phyloP scores from a whole-genome alignment of 1,139 yeast species.

The Suhomyces yuchorum region DNA sequence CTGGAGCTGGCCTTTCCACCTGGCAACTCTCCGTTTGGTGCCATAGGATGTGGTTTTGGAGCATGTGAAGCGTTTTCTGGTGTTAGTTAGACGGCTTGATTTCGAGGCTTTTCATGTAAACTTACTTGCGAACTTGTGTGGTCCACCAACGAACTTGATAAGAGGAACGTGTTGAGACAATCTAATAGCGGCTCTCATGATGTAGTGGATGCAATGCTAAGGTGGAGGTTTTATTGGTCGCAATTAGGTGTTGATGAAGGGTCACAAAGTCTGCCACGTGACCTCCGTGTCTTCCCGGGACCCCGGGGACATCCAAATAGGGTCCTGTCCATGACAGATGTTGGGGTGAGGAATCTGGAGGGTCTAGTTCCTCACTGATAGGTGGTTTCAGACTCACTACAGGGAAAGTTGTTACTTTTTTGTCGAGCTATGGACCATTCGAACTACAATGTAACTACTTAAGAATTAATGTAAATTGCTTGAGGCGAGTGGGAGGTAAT shows the following conservation, averaged over 20 bases:
- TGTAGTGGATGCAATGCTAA: slow-evolving; percentile 5
- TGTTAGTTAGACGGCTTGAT: slow-evolving; percentile 23
- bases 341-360: no score
- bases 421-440: no score
- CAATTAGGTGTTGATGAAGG: slow-evolving; percentile 1
- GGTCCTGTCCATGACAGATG: neutral
- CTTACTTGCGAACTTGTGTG: slow-evolving; percentile 53
- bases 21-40: slow-evolving; percentile 55
- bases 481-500: no score
- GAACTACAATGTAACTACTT: no score
- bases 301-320: neutral
- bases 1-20: slow-evolving; percentile 20
- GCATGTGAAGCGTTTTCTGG: slow-evolving; percentile 29
- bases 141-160: slow-evolving; percentile 65
- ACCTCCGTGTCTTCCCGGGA: slow-evolving; percentile 4
- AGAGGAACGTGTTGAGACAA: slow-evolving; percentile 52
- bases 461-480: no score
- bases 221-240: slow-evolving; percentile 9
- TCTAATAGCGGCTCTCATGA: slow-evolving; percentile 35
- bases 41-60: slow-evolving; percentile 49
- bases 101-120: neutral
- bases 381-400: no score
- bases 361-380: no score
- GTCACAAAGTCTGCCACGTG: slow-evolving; percentile 6
- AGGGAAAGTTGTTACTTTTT: no score